These are phyloP conservation scores for Citeromyces matritensis DNA, from an alignment of 805 yeast species.

Conservation along the genomic window DNA sequence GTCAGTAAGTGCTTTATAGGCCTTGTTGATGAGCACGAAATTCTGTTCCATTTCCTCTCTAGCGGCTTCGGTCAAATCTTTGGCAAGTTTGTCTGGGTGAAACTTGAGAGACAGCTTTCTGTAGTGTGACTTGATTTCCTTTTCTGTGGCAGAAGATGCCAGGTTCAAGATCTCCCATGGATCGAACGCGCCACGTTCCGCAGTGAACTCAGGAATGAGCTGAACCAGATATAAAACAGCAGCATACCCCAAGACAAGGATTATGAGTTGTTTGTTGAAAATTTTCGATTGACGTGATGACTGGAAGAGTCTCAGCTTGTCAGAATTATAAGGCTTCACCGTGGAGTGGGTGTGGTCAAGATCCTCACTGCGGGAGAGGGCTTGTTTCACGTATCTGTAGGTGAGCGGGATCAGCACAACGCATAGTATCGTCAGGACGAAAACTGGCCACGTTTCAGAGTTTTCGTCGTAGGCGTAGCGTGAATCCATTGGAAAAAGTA, in stretches of 20 bases:
- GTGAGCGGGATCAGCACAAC: conserved; percentile 49
- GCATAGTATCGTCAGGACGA: conserved; percentile 56
- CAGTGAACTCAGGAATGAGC: conserved; percentile 24
- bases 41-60: conserved; percentile 50
- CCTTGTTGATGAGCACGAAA: conserved; percentile 74
- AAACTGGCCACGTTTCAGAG: conserved; percentile 89
- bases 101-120: conserved; percentile 75
- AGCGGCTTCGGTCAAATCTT: conserved; percentile 42
- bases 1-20: conserved; percentile 91
- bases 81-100: conserved; percentile 87
- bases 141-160: conserved; percentile 50
- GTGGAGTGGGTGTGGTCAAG: conserved; percentile 11
- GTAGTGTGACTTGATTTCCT: conserved; percentile 67
- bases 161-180: conserved; percentile 83
- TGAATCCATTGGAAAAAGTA: no score
- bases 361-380: conserved; percentile 4
- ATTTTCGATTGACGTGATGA: conserved; percentile 13
- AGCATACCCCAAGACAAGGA: conserved; percentile 45
- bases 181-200: conserved; percentile 43
- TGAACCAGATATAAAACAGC: conserved; percentile 24
- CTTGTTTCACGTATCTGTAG: conserved; percentile 8
- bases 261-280: conserved; percentile 14
- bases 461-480: conserved; percentile 81
- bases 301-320: conserved; percentile 13
- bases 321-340: conserved; percentile 19